Percentiles rank a stretch among this genome's conserved stretches.
Conservation (phyloP, 768 basidiomycete genomes). For the Lentinula guzmanii region DNA sequence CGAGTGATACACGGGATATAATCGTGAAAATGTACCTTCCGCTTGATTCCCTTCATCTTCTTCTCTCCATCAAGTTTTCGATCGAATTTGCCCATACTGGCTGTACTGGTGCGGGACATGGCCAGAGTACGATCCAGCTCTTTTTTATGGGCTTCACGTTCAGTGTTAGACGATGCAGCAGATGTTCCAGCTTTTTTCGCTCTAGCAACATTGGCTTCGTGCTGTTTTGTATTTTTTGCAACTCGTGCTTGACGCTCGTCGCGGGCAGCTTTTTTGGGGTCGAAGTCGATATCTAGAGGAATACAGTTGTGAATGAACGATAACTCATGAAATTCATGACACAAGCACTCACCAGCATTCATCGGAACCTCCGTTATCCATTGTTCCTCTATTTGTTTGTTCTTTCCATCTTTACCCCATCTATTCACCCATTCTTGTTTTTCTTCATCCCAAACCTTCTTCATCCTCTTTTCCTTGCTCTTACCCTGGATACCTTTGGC, state of each 20-base stretch:
- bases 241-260: slow-evolving; percentile 76
- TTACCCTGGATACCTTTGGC: slow-evolving; percentile 90
- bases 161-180: slow-evolving; percentile 8
- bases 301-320: background rate
- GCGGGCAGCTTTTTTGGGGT: slow-evolving; percentile 73
- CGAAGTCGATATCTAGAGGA: slow-evolving; percentile 62
- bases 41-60: slow-evolving; percentile 80
- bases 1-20: background rate
- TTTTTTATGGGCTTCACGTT: slow-evolving; percentile 49
- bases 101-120: slow-evolving; percentile 77
- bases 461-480: slow-evolving; percentile 45
- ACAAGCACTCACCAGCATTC: slow-evolving; percentile 63
- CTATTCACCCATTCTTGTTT: slow-evolving; percentile 86
- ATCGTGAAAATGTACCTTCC: slow-evolving; percentile 58
- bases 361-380: slow-evolving; percentile 91
- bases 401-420: slow-evolving; percentile 90
- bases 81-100: slow-evolving; percentile 95
- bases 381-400: slow-evolving; percentile 77
- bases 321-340: background rate
- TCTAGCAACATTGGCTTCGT: slow-evolving; percentile 62
- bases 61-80: slow-evolving; percentile 87
- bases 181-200: slow-evolving; percentile 20
- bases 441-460: slow-evolving; percentile 91
- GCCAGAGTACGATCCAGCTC: slow-evolving; percentile 77
- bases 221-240: slow-evolving; percentile 82